A percentile compares a stretch with the other conserved stretches of the same genome.
phyloP scores from a whole-genome alignment of 352 stramenopile genomes.

The Pythium oligandrum region DNA sequence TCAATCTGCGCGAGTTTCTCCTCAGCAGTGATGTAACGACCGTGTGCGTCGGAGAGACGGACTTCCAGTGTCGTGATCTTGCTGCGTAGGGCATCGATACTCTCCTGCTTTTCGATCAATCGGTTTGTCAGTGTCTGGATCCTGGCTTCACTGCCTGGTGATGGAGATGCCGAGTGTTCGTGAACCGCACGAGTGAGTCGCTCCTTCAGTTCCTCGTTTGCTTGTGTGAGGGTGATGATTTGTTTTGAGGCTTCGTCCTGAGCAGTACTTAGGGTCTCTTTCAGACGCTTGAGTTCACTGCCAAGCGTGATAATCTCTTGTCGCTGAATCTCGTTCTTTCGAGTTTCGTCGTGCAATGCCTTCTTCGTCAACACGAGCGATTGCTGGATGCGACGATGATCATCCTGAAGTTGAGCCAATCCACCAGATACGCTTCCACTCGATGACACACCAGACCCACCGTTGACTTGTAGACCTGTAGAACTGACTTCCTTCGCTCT shows the following conservation, averaged over 20 bases:
- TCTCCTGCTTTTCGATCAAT: conserved; percentile 81
- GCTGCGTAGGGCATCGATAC: conserved; percentile 58
- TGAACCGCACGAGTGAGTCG: conserved; percentile 31
- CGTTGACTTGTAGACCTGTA: conserved; percentile 2
- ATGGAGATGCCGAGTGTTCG: conserved; percentile 10
- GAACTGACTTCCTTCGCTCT: conserved; percentile 30
- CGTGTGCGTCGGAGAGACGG: conserved; percentile 53
- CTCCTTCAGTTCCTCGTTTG: conserved; percentile 45
- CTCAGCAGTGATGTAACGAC: conserved; percentile 37
- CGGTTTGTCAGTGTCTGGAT: conserved; percentile 79
- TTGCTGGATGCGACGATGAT: conserved; percentile 59
- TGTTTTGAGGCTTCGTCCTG: conserved; percentile 36
- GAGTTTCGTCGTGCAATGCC: conserved; percentile 59
- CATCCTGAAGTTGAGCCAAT: conserved; percentile 34
- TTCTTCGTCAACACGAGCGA: conserved; percentile 72
- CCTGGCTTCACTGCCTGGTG: conserved; percentile 40
- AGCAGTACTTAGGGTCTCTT: conserved; percentile 26
- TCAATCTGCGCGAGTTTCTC: conserved; percentile 59
- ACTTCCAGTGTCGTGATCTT: conserved; percentile 68
- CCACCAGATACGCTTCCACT: conserved; percentile 13
- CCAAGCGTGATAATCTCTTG: conserved; percentile 57
- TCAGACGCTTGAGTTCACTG: conserved; percentile 49
- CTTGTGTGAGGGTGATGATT: conserved; percentile 27
- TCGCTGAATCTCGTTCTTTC: conserved; percentile 58
- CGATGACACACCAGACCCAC: conserved; percentile 1